Base-by-base conservation (phyloP, 164 flowering plant species). In the Vitis vinifera region DNA sequence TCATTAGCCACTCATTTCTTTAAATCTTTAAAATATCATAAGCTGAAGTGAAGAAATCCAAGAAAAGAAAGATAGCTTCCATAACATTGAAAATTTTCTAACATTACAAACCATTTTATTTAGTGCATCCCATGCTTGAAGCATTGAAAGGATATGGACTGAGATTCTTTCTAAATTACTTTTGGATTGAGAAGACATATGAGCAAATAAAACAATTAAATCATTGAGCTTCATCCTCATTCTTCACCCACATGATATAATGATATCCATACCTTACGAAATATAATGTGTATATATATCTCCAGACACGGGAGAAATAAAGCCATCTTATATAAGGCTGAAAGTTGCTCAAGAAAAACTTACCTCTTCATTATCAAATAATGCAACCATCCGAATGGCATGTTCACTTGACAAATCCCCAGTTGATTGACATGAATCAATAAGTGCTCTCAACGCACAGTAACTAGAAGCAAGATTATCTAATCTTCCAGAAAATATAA, bases 311-410 rank as follows among this genome's bases (percentile, higher is more conserved):
- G 29, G 9, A 0, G 19, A 10, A 63, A 63, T 50, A 44, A 17
- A 63, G 31, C 14, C 30, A 17, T 55, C 51, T n/a, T 19, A 51
- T 11, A 37, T 55, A 56, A 29, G 55, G 58, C 16, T 15, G 16
- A 61, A 50, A n/a, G 66, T 55, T 48, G 16, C 17, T 16, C 8
- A 51, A 17, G 17, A 73, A 78, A 70, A 50, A 7, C 1, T 75
- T 86, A 94, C 98, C 97, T 94, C 98, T 78, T 94, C 97, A 77
- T 90, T 92, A 69, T 94, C 97, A 85, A 94, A 94, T 73, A 92
- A 81, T 67, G 98, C 97, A 73, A 94, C 87, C 97, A 92, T 89
- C 71, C 97, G 83, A 66, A 94, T 80, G 37, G 93, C 87, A 79
- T 81, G 79, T 75, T 92, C 97, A 83, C 74, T 80, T 68, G 89